phyloP scores from a whole-genome alignment of 2,329 filamentous ascomycete species.

The Trichoderma endophyticum region DNA sequence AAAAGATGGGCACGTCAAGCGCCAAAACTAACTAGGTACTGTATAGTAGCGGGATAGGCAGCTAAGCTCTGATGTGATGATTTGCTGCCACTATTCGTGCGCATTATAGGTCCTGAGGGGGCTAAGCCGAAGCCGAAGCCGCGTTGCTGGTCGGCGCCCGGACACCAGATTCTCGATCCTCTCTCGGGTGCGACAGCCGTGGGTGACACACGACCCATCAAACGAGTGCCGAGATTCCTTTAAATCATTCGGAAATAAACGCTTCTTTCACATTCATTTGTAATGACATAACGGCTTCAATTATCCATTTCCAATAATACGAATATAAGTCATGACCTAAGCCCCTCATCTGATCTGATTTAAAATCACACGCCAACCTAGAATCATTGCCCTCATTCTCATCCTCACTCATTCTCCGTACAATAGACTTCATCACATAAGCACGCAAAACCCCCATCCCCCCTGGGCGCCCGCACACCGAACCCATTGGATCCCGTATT shows the following conservation, averaged over 20 bases:
- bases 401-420: not conserved
- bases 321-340: not conserved
- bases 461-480: not conserved
- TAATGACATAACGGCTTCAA: not conserved
- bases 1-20: not conserved
- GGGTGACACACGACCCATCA: not conserved
- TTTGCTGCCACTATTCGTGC: not conserved
- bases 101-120: not conserved
- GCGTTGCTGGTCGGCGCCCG: not conserved
- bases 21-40: not conserved
- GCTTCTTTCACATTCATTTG: not conserved
- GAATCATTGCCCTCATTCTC: not conserved
- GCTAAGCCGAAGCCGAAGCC: constrained; percentile 9
- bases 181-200: constrained; percentile 2
- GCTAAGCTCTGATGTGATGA: not conserved
- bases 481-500: not conserved
- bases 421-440: not conserved
- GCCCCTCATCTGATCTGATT: not conserved
- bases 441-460: not conserved
- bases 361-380: not conserved
- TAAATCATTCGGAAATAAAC: not conserved
- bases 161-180: not conserved
- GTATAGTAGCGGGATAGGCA: not conserved
- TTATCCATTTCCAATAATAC: not conserved
- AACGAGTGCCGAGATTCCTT: not conserved